Conservation (phyloP, 352 stramenopile species). For the Phytophthora sansomeana region DNA sequence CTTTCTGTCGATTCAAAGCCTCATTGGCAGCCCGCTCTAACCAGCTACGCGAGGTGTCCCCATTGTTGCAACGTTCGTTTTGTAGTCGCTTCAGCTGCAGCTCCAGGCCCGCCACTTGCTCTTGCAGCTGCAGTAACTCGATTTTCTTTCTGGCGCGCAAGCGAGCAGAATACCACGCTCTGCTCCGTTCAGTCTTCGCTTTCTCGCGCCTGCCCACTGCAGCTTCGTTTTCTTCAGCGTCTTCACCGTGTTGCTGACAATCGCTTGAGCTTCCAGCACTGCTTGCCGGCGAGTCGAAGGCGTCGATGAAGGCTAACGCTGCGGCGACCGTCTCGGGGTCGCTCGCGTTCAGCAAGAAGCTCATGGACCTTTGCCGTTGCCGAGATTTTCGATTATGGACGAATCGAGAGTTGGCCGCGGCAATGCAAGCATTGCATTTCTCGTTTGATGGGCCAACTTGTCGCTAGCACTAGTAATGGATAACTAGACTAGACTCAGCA, state of each 20-base stretch:
- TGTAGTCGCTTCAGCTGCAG: not conserved
- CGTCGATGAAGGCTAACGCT: no score
- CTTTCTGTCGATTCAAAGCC: not conserved
- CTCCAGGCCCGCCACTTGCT: constrained; percentile 1
- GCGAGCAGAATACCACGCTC: constrained; percentile 1
- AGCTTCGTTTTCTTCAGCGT: not conserved
- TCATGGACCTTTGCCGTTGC: no score
- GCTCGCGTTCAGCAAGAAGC: no score
- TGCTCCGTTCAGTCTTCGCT: not conserved
- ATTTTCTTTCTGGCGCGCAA: not conserved
- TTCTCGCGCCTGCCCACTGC: not conserved
- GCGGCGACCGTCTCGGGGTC: constrained; percentile 6
- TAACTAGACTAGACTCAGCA: no score
- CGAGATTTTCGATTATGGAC: no score
- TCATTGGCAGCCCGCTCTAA: not conserved
- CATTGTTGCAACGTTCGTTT: not conserved
- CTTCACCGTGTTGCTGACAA: no score
- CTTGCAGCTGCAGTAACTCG: not conserved
- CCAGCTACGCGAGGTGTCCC: not conserved
- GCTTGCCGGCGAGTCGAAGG: no score
- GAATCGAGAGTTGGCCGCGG: no score
- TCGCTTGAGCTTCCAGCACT: no score
- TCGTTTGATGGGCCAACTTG: no score
- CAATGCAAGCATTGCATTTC: no score
- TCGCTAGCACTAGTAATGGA: no score